Base-by-base conservation (phyloP, 1,139 yeast genomes). In the Nakaseomyces sp. region DNA sequence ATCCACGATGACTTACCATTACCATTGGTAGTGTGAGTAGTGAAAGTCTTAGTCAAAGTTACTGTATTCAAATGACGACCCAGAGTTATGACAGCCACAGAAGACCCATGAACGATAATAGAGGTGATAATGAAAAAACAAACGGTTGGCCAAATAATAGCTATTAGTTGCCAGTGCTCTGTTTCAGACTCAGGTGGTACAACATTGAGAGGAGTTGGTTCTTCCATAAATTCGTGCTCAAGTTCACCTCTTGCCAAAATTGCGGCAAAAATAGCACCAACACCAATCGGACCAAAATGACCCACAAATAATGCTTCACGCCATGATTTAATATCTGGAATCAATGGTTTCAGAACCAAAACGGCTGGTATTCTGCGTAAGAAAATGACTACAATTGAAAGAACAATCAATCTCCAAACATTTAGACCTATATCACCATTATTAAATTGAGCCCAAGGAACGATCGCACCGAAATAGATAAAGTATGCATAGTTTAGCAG, bases 221-320 rank as follows among this genome's bases (percentile, higher is more conserved):
- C 79, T 2, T 69, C 71, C 22, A 53, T 72, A 22, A 64, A 66
- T 35, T 64, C 63, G 10, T 69, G 71, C 58, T 87, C 95, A 40
- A 91, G 70, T 52, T 85, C 91, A 15, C 79, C 77, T 52, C 93
- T 74, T 1, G 96, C 91, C 54, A 89, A 69, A 47, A 91, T 82
- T 12, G 89, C 80, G 17, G 95, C 95, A 66, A 86, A 91, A 17
- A 91, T 76, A 1, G 97, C 97, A 51, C 97, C 97, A 9, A 91
- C 98, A 45, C 98, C 98, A 60, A 91, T 87, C 8, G 98, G 98
- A 39, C 98, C 98, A 63, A 91, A 91, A 67, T 91, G 97, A 18
- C 97, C 97, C 63, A 95, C 89, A 59, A 91, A 88, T 6, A 91
- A 60, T 0, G 96, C 96, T 60, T 91, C 97, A 64, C 95, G 77